Percentiles rank a stretch among this genome's conserved stretches.
These are phyloP conservation scores for Acorus calamus DNA, from an alignment of 106 monocot species.

Conservation along the genomic window DNA sequence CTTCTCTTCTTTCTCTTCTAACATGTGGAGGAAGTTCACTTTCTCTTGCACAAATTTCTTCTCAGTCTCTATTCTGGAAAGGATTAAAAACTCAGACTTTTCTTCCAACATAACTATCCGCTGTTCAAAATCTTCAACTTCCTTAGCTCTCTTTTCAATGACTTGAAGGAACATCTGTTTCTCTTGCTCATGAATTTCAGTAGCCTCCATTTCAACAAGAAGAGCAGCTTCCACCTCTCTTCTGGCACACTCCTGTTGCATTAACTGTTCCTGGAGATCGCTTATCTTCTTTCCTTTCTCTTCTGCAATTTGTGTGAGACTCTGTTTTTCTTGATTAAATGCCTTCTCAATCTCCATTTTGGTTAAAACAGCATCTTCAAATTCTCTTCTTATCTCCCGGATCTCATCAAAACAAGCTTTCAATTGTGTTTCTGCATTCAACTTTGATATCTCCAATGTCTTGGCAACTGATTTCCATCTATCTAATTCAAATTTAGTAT, in stretches of 20 bases:
- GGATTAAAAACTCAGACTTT: slow-evolving; percentile 3
- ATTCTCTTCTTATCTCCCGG: slow-evolving; percentile 12
- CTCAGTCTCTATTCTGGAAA: too few species aligned
- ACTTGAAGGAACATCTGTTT: neutral
- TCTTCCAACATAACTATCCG: slow-evolving; percentile 19
- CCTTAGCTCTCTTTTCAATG: slow-evolving; percentile 21
- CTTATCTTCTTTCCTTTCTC: slow-evolving; percentile 4
- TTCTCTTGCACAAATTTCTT: too few species aligned
- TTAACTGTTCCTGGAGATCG: too few species aligned
- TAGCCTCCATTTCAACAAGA: too few species aligned
- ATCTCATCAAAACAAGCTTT: slow-evolving; percentile 19
- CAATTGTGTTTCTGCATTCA: slow-evolving; percentile 26
- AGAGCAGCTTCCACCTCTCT: too few species aligned
- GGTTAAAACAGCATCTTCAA: slow-evolving; percentile 29
- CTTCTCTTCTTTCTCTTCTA: too few species aligned
- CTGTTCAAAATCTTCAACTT: slow-evolving; percentile 32
- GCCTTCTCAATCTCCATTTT: slow-evolving; percentile 26
- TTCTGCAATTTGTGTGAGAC: slow-evolving; percentile 12
- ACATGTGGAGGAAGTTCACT: too few species aligned
- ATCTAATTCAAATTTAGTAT: slow-evolving; percentile 30
- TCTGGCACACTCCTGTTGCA: too few species aligned
- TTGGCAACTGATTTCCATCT: slow-evolving; percentile 18
- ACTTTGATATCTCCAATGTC: slow-evolving; percentile 26
- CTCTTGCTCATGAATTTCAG: too few species aligned
- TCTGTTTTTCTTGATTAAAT: slow-evolving; percentile 20